A percentile compares a stretch with the other conserved stretches of the same genome.
Conservation (phyloP, 73 alveolate genomes). For the Effrenium voratum region DNA sequence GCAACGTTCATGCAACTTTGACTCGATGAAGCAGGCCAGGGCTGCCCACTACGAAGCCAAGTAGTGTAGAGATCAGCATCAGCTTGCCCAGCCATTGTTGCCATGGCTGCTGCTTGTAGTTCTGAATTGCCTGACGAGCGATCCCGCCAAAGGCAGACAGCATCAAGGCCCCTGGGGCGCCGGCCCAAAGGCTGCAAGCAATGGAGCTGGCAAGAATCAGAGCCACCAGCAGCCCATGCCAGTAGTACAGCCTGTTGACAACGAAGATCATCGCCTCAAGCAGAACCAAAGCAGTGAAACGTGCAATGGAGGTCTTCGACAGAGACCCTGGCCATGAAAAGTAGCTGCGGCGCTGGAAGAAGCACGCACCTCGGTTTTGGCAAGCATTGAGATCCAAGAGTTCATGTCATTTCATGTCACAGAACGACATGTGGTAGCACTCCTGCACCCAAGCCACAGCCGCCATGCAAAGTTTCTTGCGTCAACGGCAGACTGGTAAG, state of each 20-base stretch:
- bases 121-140: slow-evolving; percentile 27
- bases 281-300: background rate
- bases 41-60: slow-evolving; percentile 38
- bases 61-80: slow-evolving; percentile 16
- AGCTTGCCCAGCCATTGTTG: slow-evolving; percentile 69
- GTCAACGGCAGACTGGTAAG: background rate
- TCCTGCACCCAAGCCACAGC: slow-evolving; percentile 13
- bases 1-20: background rate
- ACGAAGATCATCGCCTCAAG: slow-evolving; percentile 46
- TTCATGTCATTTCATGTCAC: background rate
- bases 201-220: background rate
- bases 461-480: slow-evolving; percentile 51
- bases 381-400: background rate
- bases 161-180: background rate
- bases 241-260: slow-evolving; percentile 50
- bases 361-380: slow-evolving; percentile 10
- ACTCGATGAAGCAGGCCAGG: background rate
- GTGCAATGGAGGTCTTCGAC: background rate
- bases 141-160: background rate
- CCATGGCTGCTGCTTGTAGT: slow-evolving; percentile 40
- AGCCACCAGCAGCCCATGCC: slow-evolving; percentile 22
- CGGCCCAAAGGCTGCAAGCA: background rate
- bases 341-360: slow-evolving; percentile 73
- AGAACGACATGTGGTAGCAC: background rate
- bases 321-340: slow-evolving; percentile 34